Percentiles rank a stretch among this genome's conserved stretches.
phyloP scores from a whole-genome alignment of 23 red algal species.

The Pyropia haitanensis region DNA sequence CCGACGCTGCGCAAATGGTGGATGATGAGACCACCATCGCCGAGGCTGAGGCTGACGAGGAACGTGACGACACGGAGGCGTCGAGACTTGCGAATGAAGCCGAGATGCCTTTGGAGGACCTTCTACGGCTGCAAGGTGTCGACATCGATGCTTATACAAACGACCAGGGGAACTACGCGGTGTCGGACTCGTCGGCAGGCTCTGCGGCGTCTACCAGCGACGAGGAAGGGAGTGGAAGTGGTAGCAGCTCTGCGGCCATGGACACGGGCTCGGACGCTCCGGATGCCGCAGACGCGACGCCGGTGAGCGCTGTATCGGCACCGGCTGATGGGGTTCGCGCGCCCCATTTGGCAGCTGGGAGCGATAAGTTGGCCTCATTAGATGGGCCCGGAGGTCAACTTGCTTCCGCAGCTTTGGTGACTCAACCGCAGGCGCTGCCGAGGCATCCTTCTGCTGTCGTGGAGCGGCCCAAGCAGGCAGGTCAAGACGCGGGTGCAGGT shows the following conservation, averaged over 20 bases:
- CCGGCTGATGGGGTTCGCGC: no score
- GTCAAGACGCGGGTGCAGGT: no score
- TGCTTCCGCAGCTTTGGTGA: no score
- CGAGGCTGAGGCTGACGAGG: conserved; percentile 32
- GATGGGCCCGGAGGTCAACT: no score
- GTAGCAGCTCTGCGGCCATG: neutral
- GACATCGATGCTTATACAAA: conserved; percentile 31
- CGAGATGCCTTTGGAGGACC: conserved; percentile 26
- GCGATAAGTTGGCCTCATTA: no score
- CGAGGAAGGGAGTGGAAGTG: neutral
- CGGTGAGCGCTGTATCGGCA: no score
- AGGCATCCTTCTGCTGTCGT: no score
- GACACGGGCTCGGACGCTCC: no score
- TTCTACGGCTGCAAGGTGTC: conserved; percentile 54
- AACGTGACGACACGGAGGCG: conserved; percentile 17
- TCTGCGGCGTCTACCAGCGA: conserved; percentile 3
- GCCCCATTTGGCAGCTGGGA: no score
- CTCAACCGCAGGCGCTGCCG: no score
- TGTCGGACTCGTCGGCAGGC: neutral
- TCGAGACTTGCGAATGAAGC: conserved; percentile 30
- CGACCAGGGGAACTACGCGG: conserved; percentile 16
- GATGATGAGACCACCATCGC: conserved; percentile 56
- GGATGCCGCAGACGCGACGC: no score
- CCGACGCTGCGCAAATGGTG: neutral
- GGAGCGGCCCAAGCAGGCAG: no score